These are phyloP conservation scores for Colletotrichum sp. DNA, from an alignment of 2,329 filamentous ascomycete species.

Conservation along the genomic window DNA sequence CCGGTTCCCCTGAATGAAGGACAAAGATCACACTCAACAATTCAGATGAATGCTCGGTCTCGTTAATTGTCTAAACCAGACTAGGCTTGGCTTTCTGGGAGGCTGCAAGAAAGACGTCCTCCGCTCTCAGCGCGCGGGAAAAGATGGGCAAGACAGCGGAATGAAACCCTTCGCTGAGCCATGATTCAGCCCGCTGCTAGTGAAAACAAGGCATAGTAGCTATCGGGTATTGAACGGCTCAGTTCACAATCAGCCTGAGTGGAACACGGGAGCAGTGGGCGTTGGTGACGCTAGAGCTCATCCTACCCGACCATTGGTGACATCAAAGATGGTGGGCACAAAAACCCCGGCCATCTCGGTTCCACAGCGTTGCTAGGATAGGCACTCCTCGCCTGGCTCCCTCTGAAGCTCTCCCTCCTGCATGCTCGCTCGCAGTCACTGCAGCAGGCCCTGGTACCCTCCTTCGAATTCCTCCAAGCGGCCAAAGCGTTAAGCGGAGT, in stretches of 20 bases:
- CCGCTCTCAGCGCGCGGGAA: neutral
- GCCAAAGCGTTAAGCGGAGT: neutral
- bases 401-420: neutral
- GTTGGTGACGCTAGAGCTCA: neutral
- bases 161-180: neutral
- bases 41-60: neutral
- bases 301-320: neutral
- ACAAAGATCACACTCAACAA: neutral
- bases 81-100: neutral
- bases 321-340: neutral
- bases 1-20: neutral
- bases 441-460: neutral
- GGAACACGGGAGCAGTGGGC: neutral
- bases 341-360: neutral
- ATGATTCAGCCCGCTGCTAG: neutral
- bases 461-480: neutral
- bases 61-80: neutral
- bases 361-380: neutral
- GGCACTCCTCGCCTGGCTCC: neutral
- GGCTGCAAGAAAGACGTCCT: neutral
- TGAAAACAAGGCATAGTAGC: neutral
- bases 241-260: neutral
- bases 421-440: neutral
- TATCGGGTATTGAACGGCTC: neutral
- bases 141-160: neutral